Percentiles rank a stretch among this genome's conserved stretches.
Evolutionary conservation across 225 moss, liverwort and hornwort species (phyloP).

Genomic region (Polytrichum commune): DNA sequence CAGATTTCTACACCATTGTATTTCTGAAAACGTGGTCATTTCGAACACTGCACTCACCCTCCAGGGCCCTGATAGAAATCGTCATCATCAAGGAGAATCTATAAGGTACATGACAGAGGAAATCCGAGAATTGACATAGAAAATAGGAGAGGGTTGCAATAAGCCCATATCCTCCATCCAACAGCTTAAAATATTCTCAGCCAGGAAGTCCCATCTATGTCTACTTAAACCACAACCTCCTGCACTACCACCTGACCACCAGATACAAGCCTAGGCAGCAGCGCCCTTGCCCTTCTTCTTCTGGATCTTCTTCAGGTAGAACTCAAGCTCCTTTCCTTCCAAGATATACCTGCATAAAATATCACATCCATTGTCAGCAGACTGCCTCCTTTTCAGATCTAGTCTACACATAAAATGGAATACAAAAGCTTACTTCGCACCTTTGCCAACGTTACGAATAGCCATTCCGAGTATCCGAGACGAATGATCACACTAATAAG

Average conservation of each 20-base stretch:
- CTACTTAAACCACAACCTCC: neutral
- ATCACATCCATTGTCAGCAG: neutral
- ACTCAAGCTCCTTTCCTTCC: conserved; percentile 93
- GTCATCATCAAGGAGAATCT: no score
- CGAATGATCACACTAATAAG: no score
- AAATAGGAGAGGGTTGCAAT: no score
- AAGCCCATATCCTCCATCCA: neutral
- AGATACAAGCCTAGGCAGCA: conserved; percentile 37
- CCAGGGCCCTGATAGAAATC: no score
- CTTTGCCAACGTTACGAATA: neutral
- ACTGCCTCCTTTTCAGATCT: neutral
- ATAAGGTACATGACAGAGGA: no score
- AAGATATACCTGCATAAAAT: conserved; percentile 63
- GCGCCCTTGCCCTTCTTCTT: conserved; percentile 96
- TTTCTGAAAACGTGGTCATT: no score
- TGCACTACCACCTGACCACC: conserved; percentile 28
- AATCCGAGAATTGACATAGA: no score
- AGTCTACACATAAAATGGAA: neutral
- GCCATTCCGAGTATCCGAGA: no score
- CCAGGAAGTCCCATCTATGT: neutral
- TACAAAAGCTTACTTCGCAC: neutral
- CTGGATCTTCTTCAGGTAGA: conserved; percentile 88
- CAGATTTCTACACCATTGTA: no score
- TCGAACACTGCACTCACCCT: no score
- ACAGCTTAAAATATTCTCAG: neutral